Percentiles rank a stretch among this genome's conserved stretches.
Evolutionary conservation across 73 alveolate genomes (phyloP).

Genomic region (Blepharisma japonicum): DNA sequence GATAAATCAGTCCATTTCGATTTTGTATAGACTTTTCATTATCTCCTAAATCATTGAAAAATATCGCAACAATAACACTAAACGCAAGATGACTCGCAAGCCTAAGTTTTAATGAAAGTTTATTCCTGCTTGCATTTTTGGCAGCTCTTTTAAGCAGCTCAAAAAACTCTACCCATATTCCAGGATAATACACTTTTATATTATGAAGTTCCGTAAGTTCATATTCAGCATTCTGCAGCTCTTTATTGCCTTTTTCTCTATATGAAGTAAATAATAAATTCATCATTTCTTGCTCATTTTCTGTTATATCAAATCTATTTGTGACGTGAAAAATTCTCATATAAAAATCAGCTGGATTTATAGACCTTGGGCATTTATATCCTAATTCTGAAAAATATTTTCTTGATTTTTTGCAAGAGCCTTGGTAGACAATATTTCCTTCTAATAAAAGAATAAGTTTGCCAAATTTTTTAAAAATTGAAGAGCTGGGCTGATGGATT

Average conservation of each 20-base stretch:
- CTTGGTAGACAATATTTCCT: conserved; percentile 57
- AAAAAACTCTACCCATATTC: not conserved
- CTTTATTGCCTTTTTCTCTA: not conserved
- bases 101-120: not conserved
- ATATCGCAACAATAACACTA: not conserved
- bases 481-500: conserved; percentile 68
- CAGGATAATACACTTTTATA: not conserved
- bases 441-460: conserved; percentile 45
- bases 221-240: not conserved
- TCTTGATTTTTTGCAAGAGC: conserved; percentile 46
- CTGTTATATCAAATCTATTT: not conserved
- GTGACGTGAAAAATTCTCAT: not conserved
- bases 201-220: not conserved
- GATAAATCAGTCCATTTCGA: not conserved
- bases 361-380: conserved; percentile 46
- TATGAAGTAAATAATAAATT: not conserved
- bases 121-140: not conserved
- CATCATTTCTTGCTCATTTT: not conserved
- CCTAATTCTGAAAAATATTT: conserved; percentile 40
- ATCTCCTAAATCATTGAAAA: not conserved
- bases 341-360: conserved; percentile 48
- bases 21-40: not conserved
- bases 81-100: not conserved
- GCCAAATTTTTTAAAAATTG: conserved; percentile 51
- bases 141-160: not conserved